Evolutionary conservation across 2,329 filamentous ascomycete species (phyloP), one percentile per base, ranked within the genome.

Genomic region (Diaporthe sp.): DNA sequence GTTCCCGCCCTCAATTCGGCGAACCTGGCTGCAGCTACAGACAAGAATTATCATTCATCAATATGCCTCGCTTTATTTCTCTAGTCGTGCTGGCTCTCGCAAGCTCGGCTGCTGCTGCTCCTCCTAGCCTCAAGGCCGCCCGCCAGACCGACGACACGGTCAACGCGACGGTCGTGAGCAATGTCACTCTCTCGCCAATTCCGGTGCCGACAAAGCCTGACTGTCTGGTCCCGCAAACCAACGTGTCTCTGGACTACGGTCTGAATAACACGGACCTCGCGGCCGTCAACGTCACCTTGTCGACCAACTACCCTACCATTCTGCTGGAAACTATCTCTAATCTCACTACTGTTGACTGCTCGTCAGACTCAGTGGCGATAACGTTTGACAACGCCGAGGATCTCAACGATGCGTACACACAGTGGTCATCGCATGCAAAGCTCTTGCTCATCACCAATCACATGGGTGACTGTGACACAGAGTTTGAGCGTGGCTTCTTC

Each of bases 401-500:
- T 6, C 46, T 65, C 2, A 55, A 72, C 12, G 65, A 70, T 13
- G 75, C 75, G 13, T 57, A 60, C 5, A 53, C 58, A 10, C 72
- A 74, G 13, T 76, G 75, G 75, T 71, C 53, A 22, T 34, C 51
- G 19, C 70, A 65, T 44, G 72, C 22, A 6, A 70, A 72, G 49
- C 31, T 76, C 1, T 31, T 76, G n/a, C 44, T 76, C 13, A 53
- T 76, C 6, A 75, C 75, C 3, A 75, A 75, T 10, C 74, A 75
- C 8, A 19, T 75, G 71, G 74, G 74, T 9, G 71, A 73, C 39
- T 75, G 74, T 28, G 74, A 75, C 46, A 73, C 71, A 0, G 74
- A 75, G 42, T 68, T 70, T 13, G 74, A 75, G 53, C 53, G 74
- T 28, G 74, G 74, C 1, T 75, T 75, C 74, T 75, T 75, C 55